A percentile compares a stretch with the other conserved stretches of the same genome.
phyloP scores from a whole-genome alignment of 2,329 filamentous ascomycete genomes.

The Hymenoscyphus fructigenus region DNA sequence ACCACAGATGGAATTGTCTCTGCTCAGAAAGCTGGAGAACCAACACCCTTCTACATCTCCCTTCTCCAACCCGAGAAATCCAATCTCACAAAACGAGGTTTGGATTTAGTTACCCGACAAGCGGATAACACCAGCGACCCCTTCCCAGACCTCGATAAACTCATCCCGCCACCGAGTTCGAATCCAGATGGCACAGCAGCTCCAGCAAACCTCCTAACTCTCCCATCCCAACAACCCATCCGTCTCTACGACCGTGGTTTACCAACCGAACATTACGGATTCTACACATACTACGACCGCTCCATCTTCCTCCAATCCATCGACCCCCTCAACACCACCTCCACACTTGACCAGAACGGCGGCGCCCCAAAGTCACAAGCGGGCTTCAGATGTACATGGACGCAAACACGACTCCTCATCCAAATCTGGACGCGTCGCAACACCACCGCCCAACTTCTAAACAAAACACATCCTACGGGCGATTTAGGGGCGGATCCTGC shows the following conservation, averaged over 20 bases:
- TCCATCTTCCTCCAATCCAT: constrained; percentile 75
- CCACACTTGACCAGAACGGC: constrained; percentile 51
- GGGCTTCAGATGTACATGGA: constrained; percentile 56
- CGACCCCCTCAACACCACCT: constrained; percentile 45
- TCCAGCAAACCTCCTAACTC: constrained; percentile 69
- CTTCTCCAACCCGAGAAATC: constrained; percentile 53
- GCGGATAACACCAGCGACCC: constrained; percentile 18
- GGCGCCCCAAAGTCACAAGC: constrained; percentile 55
- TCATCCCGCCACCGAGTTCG: constrained; percentile 63
- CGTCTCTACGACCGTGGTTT: constrained; percentile 82
- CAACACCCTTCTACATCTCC: constrained; percentile 85
- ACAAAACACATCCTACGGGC: constrained; percentile 22
- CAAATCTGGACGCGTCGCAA: constrained; percentile 61
- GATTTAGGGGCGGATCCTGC: constrained; percentile 26
- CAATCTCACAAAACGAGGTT: constrained; percentile 30
- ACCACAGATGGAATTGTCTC: constrained; percentile 74
- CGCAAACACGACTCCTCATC: constrained; percentile 61
- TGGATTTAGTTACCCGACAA: constrained; percentile 17
- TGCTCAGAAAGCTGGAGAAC: constrained; percentile 73
- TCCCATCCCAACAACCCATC: constrained; percentile 72
- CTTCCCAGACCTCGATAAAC: constrained; percentile 45
- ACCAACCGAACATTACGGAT: constrained; percentile 83
- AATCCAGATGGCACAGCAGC: constrained; percentile 70
- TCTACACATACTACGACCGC: constrained; percentile 89
- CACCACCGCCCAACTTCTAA: constrained; percentile 45